Evolutionary conservation across 1,139 yeast species (phyloP).

Genomic region (Suhomyces maxii): DNA sequence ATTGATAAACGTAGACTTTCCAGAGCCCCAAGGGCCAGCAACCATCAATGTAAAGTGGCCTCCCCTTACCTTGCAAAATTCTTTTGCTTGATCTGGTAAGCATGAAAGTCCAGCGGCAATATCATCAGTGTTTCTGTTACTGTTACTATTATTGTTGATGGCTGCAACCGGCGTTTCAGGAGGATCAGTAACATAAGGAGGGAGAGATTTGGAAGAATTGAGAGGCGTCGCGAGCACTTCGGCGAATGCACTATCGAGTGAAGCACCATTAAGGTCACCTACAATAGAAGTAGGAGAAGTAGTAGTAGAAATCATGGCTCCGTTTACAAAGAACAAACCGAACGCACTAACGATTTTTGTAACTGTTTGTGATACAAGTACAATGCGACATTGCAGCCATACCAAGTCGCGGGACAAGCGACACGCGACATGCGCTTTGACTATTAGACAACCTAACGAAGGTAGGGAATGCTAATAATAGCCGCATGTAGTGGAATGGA

Average conservation of each 20-base stretch:
- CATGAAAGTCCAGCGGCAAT: slow-evolving; percentile 21
- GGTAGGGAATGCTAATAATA: no score
- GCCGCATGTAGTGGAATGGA: no score
- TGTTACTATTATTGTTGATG: no score
- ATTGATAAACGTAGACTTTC: slow-evolving; percentile 81
- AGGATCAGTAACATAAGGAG: background rate
- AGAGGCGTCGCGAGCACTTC: no score
- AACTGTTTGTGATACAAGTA: no score
- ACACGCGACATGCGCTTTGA: background rate
- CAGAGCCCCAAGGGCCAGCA: slow-evolving; percentile 75
- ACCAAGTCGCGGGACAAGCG: background rate
- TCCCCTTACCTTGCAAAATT: slow-evolving; percentile 26
- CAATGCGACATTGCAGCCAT: background rate
- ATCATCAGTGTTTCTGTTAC: background rate
- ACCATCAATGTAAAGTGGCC: slow-evolving; percentile 61
- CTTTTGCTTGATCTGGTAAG: slow-evolving; percentile 30
- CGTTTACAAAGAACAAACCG: background rate
- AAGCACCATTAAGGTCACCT: no score
- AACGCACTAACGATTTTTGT: background rate
- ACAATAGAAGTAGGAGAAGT: no score
- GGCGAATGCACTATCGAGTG: no score
- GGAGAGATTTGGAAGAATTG: background rate
- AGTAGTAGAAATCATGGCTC: background rate
- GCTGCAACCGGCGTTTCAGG: background rate
- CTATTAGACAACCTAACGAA: no score